A percentile compares a stretch with the other conserved stretches of the same genome.
These are phyloP conservation scores for Mycosphaerella sp. DNA, from an alignment of 2,329 filamentous ascomycete species.

Conservation along the genomic window DNA sequence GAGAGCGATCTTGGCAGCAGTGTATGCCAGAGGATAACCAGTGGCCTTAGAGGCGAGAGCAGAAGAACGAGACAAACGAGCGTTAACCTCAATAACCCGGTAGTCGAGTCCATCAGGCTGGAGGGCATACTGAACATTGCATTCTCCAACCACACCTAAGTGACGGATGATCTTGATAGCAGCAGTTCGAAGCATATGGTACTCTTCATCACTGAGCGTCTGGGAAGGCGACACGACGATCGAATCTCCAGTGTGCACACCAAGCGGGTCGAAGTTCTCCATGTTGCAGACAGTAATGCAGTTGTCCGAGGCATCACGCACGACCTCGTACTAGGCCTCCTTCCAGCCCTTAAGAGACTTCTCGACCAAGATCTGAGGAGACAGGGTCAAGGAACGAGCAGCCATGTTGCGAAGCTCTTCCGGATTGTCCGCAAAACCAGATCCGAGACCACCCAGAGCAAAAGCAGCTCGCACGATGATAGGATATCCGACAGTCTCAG, in stretches of 20 bases:
- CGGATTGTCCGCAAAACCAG: slow-evolving; percentile 88
- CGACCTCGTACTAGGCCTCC: slow-evolving; percentile 97
- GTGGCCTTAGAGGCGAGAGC: slow-evolving; percentile 97
- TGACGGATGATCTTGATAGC: slow-evolving; percentile 98
- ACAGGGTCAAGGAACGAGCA: slow-evolving; percentile 83
- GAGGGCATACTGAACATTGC: slow-evolving; percentile 96
- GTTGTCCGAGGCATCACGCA: slow-evolving; percentile 95
- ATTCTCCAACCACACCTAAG: slow-evolving; percentile 94
- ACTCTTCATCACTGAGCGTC: slow-evolving; percentile 96
- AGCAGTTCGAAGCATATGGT: slow-evolving; percentile 96
- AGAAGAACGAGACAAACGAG: slow-evolving; percentile 93
- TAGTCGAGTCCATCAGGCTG: slow-evolving; percentile 97
- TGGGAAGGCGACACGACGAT: slow-evolving; percentile 97
- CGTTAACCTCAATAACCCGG: slow-evolving; percentile 98
- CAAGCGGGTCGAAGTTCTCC: slow-evolving; percentile 97
- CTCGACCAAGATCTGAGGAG: slow-evolving; percentile 94
- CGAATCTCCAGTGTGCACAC: slow-evolving; percentile 96
- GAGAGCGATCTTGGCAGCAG: slow-evolving; percentile 94
- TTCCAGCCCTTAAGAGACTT: slow-evolving; percentile 99
- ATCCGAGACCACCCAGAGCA: slow-evolving; percentile 90
- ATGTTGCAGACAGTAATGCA: slow-evolving; percentile 99
- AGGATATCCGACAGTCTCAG: slow-evolving; percentile 82
- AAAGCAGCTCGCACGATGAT: slow-evolving; percentile 98
- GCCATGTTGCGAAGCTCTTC: slow-evolving; percentile 93
- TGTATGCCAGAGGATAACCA: slow-evolving; percentile 94